Conservation (phyloP, 495 filamentous ascomycete genomes). For the Penicillium crystallinum region DNA sequence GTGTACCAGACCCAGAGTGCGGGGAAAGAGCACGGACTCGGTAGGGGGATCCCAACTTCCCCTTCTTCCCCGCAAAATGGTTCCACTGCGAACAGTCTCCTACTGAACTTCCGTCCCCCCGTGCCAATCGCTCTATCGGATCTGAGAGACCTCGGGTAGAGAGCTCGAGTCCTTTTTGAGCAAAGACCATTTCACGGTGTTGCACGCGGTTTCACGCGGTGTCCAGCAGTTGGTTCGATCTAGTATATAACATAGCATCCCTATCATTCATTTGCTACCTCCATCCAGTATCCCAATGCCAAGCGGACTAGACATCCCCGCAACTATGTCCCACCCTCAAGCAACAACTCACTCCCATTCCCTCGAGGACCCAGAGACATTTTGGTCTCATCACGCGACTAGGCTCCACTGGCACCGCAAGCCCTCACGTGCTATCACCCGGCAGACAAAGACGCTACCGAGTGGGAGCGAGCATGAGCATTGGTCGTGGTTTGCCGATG, state of each 20-base stretch:
- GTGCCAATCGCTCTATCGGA: background rate
- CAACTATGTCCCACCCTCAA: slow-evolving; percentile 32
- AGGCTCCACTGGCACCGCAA: slow-evolving; percentile 76
- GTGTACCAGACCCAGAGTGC: background rate
- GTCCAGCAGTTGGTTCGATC: background rate
- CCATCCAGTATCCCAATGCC: background rate
- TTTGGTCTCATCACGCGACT: slow-evolving; percentile 72
- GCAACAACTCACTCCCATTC: slow-evolving; percentile 34
- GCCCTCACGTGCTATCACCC: slow-evolving; percentile 46
- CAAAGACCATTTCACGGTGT: background rate
- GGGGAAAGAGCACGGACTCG: slow-evolving; percentile 10
- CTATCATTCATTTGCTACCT: background rate
- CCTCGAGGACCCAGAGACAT: slow-evolving; percentile 54
- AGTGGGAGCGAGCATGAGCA: slow-evolving; percentile 47
- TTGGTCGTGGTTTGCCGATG: slow-evolving; percentile 88
- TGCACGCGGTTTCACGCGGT: background rate
- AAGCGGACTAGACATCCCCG: background rate
- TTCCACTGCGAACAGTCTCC: background rate
- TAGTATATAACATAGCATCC: background rate
- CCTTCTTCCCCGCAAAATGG: background rate
- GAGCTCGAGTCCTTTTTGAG: background rate
- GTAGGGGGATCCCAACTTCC: background rate
- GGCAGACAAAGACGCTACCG: slow-evolving; percentile 42
- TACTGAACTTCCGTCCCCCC: background rate
- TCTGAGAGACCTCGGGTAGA: slow-evolving; percentile 1